Percentiles rank a stretch among this genome's conserved stretches.
These are phyloP conservation scores for Chenopodium album DNA, from an alignment of 148 eudicot genomes.

Conservation along the genomic window DNA sequence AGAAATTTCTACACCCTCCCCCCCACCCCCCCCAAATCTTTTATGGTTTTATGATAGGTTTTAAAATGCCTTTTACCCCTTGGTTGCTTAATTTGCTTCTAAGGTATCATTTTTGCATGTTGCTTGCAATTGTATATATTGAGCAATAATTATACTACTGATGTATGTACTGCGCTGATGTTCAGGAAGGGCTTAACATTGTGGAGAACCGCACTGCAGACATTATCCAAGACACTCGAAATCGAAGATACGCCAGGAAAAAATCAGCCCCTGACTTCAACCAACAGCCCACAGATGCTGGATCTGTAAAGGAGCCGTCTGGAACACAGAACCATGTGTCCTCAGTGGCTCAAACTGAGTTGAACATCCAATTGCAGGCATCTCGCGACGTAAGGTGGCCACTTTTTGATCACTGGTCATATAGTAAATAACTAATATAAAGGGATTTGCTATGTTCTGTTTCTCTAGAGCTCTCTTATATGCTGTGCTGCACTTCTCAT, in stretches of 20 bases:
- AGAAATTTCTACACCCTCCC: too few species aligned
- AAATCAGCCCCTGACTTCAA: slow-evolving; percentile 41
- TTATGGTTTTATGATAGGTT: too few species aligned
- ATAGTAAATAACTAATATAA: slow-evolving; percentile 12
- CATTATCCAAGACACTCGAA: slow-evolving; percentile 84
- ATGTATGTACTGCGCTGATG: slow-evolving; percentile 15
- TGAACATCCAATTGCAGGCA: slow-evolving; percentile 85
- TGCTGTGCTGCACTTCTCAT: not conserved
- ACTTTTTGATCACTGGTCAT: slow-evolving; percentile 44
- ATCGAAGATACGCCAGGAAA: slow-evolving; percentile 57
- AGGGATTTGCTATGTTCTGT: slow-evolving; percentile 16
- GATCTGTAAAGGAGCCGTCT: slow-evolving; percentile 34
- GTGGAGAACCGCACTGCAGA: slow-evolving; percentile 83
- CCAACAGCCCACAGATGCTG: slow-evolving; percentile 34
- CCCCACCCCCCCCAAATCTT: too few species aligned
- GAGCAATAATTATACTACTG: not conserved
- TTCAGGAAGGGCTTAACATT: slow-evolving; percentile 71
- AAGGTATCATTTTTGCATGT: not conserved
- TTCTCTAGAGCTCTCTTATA: not conserved
- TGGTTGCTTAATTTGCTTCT: too few species aligned
- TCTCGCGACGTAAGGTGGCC: slow-evolving; percentile 96
- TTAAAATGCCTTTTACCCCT: too few species aligned
- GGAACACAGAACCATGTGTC: slow-evolving; percentile 36
- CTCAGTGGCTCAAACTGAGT: slow-evolving; percentile 46
- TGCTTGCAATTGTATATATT: not conserved